phyloP scores from a whole-genome alignment of 331 rosid genomes.

The Pyracantha coccinea region DNA sequence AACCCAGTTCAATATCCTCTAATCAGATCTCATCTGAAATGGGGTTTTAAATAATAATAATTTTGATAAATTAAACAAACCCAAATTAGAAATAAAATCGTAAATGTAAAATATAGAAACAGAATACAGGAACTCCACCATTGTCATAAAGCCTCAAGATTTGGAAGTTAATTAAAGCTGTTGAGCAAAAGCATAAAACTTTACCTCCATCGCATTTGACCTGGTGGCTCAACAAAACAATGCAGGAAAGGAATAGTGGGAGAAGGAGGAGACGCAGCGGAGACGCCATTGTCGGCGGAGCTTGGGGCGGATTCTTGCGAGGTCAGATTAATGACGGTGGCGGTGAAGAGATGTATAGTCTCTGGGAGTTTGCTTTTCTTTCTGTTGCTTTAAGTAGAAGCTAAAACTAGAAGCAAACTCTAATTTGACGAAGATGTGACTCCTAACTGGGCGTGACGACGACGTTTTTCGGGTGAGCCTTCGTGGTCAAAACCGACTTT shows the following conservation, averaged over 20 bases:
- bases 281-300: conserved; percentile 33
- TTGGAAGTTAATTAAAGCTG: neutral
- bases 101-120: neutral
- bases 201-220: conserved; percentile 52
- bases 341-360: neutral
- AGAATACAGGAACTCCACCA: neutral
- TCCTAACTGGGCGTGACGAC: neutral
- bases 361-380: neutral
- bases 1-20: conserved; percentile 12
- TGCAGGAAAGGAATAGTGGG: conserved; percentile 41
- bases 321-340: neutral
- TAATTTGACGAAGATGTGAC: neutral
- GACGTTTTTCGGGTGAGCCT: neutral
- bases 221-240: conserved; percentile 36
- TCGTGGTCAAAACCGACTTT: neutral
- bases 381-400: neutral
- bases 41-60: neutral
- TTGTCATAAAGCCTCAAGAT: neutral
- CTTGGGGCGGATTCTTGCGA: neutral
- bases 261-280: conserved; percentile 24
- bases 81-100: neutral
- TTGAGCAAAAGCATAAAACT: neutral
- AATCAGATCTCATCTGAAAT: conserved; percentile 20
- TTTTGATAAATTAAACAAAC: neutral
- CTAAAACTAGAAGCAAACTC: neutral